Evolutionary conservation across 768 basidiomycete genomes (phyloP), one percentile per base, ranked within the genome.

Genomic region (Podaxis mareebaensis): DNA sequence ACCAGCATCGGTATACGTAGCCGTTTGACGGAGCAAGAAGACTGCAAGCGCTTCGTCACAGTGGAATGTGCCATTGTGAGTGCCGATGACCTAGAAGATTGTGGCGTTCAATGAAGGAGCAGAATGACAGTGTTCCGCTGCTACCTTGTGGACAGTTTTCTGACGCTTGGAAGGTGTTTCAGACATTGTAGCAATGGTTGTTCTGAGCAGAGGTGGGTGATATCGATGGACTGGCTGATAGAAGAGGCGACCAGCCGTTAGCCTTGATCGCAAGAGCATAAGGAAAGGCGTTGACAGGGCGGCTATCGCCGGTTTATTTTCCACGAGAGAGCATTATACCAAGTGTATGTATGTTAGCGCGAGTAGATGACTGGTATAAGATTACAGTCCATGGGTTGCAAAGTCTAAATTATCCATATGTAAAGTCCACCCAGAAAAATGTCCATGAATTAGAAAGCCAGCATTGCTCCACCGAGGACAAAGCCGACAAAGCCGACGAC

Each of bases 1-100:
- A 92, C 94, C 86, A 69, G 95, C 89, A 72, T 87, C 83, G 42
- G 82, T 84, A 76, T 92, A 99, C 8, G 83, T 77, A 17, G 83
- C 75, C 1, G 95, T 96, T 68, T 86, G 86, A 54, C 87, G 87
- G 33, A 99, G 81, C 66, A 99, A 82, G 74, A 90, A 95, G 17
- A 96, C 92, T 0, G 96, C 97, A 36, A 99, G 84, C 0, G 95
- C 95, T 77, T 99, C 96, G 69, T 99, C 96, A 74, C 94, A 96
- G 70, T 99, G 96, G 73, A 98, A 98, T 0, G 94, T 94, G 17
- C 96, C 96, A 63, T 91, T 93, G 75, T 98, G 95, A 1, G 96
- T 97, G 38, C 95, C 95, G 70, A 98, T 96, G 44, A 87, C 76
- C 92, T 94, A 64, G 13, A 64, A 30, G 36, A 48, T 30, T n/a